These are phyloP conservation scores for Bipolaris gigantea DNA, from an alignment of 2,329 filamentous ascomycete genomes.

Conservation along the genomic window DNA sequence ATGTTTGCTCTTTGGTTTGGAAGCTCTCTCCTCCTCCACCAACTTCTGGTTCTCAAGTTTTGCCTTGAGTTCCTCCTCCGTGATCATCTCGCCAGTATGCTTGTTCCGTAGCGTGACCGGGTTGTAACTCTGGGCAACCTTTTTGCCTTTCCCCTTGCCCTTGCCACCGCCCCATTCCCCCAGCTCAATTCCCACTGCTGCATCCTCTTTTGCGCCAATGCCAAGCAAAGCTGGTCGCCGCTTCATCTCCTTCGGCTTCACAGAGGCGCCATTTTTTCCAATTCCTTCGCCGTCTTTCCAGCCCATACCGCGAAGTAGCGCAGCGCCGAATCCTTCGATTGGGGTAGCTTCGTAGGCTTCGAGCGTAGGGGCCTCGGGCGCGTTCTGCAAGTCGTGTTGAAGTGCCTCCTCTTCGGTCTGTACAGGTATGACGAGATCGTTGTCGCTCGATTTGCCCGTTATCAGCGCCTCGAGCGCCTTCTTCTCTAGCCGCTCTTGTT, in stretches of 20 bases:
- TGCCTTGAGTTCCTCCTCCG: conserved; percentile 62
- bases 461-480: conserved; percentile 53
- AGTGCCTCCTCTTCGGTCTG: conserved; percentile 68
- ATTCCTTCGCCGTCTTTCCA: conserved; percentile 75
- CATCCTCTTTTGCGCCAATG: conserved; percentile 81
- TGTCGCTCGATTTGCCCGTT: conserved; percentile 42
- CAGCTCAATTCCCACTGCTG: conserved; percentile 65
- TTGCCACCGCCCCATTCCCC: conserved; percentile 65
- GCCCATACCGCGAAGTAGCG: conserved; percentile 88
- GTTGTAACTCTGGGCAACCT: conserved; percentile 57
- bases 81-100: conserved; percentile 63
- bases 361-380: conserved; percentile 74
- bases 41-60: conserved; percentile 54
- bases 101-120: conserved; percentile 64
- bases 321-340: conserved; percentile 92
- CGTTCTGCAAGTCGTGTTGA: conserved; percentile 66
- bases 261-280: conserved; percentile 50
- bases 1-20: conserved; percentile 15
- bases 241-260: conserved; percentile 66
- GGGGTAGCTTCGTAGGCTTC: conserved; percentile 87
- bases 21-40: conserved; percentile 44
- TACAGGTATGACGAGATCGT: conserved; percentile 45
- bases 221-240: conserved; percentile 80
- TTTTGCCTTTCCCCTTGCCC: conserved; percentile 52
- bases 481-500: conserved; percentile 54